Base-by-base conservation (phyloP, 805 yeast genomes). In the Yarrowia divulgata region DNA sequence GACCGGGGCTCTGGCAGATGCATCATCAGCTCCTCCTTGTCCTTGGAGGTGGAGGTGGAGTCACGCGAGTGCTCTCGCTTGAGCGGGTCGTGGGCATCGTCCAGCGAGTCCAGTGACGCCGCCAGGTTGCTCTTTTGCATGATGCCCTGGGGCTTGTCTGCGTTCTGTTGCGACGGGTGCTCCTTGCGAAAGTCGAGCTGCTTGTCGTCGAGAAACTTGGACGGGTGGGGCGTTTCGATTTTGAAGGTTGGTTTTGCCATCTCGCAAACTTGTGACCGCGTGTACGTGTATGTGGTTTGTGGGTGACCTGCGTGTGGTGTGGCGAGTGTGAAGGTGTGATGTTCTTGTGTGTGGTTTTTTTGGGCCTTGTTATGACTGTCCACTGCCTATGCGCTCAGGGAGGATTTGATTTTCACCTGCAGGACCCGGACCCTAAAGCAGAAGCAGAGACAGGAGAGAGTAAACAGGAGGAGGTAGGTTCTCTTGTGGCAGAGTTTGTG, bases 181-280 rank as follows among this genome's bases (percentile, higher is more conserved):
- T 60, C 66, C 32, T 18, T 32, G 43, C 66, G 66, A 16, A 60
- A 60, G 29, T 63, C 68, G 29, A 48, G 45, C 13, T 7, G 8
- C 60, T 63, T 48, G 45, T 63, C 57, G 68, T 63, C 68, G 43
- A 63, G 37, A 48, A 63, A 63, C 39, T 63, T 63, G 46, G 68
- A 48, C 46, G 68, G 57, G 19, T 48, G 68, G 57, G 68, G 68
- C 55, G 68, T 63, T 63, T 63, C 68, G 57, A 63, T 63, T 63
- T 63, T 63, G 68, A 63, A 63, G 19, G 68, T 48, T 32, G 68
- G 68, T 48, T 63, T 63, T 4, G 68, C 68, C 68, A 63, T 63
- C 29, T 23, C 29, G 29, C 29, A 23, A 23, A 23, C 29, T 23
- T 23, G 29, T 23, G 29, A 23, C 29, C 29, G 29, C 29, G 29